phyloP scores from a whole-genome alignment of 73 alveolate species.

The Blepharisma japonicum region DNA sequence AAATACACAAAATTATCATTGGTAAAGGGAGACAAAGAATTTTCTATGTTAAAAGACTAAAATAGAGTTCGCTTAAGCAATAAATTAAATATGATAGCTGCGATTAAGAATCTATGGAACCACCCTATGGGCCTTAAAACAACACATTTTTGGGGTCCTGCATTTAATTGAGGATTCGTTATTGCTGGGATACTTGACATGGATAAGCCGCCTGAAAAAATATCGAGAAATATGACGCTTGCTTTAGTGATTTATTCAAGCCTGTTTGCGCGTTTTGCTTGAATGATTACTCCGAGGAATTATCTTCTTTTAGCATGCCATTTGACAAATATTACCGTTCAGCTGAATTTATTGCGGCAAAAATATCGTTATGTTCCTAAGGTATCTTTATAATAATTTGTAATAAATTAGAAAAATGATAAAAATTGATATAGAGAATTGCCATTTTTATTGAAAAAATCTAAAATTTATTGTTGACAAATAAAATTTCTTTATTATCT shows the following conservation, averaged over 20 bases:
- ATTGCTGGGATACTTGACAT: constrained; percentile 55
- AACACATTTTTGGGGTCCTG: constrained; percentile 78
- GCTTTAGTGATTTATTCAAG: constrained; percentile 17
- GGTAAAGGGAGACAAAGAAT: too few species aligned
- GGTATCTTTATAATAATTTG: not conserved
- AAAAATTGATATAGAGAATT: too few species aligned
- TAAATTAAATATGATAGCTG: constrained; percentile 38
- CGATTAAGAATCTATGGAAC: constrained; percentile 40
- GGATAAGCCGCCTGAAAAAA: constrained; percentile 65
- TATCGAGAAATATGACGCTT: constrained; percentile 39
- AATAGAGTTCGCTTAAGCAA: too few species aligned
- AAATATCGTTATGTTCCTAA: not conserved
- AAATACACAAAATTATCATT: too few species aligned
- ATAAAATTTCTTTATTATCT: too few species aligned
- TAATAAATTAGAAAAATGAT: not conserved
- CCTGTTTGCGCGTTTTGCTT: constrained; percentile 28
- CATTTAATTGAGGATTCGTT: constrained; percentile 67
- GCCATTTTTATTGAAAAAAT: too few species aligned
- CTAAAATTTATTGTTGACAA: too few species aligned
- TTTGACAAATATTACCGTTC: constrained; percentile 19
- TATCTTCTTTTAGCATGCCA: constrained; percentile 26
- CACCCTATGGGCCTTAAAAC: constrained; percentile 70
- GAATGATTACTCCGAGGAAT: constrained; percentile 32
- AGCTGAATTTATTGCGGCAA: not conserved
- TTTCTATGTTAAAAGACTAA: too few species aligned